Conservation (phyloP, 306 rosid species). For the Dryas alaskensis region DNA sequence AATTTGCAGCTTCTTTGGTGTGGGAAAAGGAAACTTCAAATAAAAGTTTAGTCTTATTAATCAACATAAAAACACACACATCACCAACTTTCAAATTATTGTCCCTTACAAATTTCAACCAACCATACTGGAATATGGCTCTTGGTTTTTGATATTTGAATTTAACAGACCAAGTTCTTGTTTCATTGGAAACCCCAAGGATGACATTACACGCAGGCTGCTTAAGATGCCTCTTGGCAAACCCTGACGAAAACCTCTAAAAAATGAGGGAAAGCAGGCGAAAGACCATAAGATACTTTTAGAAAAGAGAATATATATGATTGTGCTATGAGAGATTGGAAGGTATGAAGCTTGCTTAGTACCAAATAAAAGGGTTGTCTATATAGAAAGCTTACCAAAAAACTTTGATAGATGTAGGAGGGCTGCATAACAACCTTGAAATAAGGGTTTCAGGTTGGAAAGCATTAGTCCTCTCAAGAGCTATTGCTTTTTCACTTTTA, state of each 20-base stretch:
- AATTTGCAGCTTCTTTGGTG: not conserved
- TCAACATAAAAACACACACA: constrained; percentile 26
- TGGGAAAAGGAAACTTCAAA: constrained; percentile 18
- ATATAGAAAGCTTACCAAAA: constrained; percentile 9
- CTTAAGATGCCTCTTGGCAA: not conserved
- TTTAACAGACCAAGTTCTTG: constrained; percentile 18
- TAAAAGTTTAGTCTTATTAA: not conserved
- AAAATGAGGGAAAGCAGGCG: not conserved
- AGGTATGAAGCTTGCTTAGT: not conserved
- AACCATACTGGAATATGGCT: constrained; percentile 21
- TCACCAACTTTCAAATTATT: constrained; percentile 28
- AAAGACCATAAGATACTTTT: not conserved
- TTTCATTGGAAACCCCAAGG: not conserved
- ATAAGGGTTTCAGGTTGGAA: constrained; percentile 15
- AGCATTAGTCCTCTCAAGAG: constrained; percentile 7
- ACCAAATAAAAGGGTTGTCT: too few relatives aligned
- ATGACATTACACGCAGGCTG: not conserved
- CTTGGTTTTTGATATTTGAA: not conserved
- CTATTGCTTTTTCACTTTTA: constrained; percentile 6
- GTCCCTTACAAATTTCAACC: constrained; percentile 32
- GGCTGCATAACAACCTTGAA: constrained; percentile 16
- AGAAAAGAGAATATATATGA: not conserved
- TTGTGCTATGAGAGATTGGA: not conserved
- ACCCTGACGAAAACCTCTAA: not conserved
- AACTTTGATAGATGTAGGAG: not conserved